Conservation (phyloP, 148 eudicot genomes). For the Amaranthus hypochondriacus region DNA sequence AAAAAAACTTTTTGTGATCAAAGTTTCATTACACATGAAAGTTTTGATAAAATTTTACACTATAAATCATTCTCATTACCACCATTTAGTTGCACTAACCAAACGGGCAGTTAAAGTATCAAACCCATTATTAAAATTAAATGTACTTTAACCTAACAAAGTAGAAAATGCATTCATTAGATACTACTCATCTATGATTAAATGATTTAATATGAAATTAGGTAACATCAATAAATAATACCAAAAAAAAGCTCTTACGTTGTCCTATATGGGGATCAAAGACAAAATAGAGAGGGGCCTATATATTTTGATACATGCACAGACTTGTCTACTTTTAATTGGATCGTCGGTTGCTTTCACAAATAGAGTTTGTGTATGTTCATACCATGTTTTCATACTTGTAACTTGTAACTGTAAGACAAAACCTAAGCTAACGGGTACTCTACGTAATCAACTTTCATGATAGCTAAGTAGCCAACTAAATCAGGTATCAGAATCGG, state of each 20-base stretch:
- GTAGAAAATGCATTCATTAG: not conserved
- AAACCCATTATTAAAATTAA: not conserved
- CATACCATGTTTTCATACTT: not conserved
- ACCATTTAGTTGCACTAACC: too few species aligned
- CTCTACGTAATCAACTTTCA: not conserved
- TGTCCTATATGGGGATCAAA: constrained; percentile 1
- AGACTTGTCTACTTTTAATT: not conserved
- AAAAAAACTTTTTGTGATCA: too few species aligned
- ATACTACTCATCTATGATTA: not conserved
- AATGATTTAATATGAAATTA: not conserved
- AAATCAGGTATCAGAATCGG: too few species aligned
- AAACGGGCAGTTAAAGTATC: not conserved
- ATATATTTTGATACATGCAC: not conserved
- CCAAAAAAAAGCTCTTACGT: not conserved
- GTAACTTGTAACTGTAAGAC: not conserved
- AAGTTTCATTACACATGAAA: too few species aligned
- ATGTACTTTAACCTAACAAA: constrained; percentile 8
- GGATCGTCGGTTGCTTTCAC: constrained; percentile 7
- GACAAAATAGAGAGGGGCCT: constrained; percentile 8
- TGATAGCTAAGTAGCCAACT: not conserved
- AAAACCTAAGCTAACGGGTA: not conserved
- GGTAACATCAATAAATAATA: not conserved
- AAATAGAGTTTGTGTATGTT: not conserved
- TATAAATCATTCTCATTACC: too few species aligned
- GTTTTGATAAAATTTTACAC: too few species aligned